phyloP scores from a whole-genome alignment of 257 asterid genomes.

The Salvia miltiorrhiza region DNA sequence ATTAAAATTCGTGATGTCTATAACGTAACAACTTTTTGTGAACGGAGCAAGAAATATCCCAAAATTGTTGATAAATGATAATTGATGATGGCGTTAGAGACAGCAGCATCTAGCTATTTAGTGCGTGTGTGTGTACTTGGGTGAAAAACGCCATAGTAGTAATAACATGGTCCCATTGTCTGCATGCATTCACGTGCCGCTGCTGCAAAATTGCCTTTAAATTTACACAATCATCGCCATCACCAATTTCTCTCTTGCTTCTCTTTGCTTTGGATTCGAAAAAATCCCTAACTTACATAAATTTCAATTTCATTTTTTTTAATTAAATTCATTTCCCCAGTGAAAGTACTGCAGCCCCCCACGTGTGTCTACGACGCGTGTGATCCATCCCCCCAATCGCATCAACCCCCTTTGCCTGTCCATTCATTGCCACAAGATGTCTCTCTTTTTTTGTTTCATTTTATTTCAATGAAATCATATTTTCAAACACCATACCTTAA shows the following conservation, averaged over 20 bases:
- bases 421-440: conserved; percentile 5
- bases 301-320: not conserved
- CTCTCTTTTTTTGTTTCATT: not conserved
- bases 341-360: conserved; percentile 42
- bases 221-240: conserved; percentile 40
- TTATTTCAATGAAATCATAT: too few relatives aligned
- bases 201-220: conserved; percentile 42
- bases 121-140: conserved; percentile 8
- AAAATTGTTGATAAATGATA: too few relatives aligned
- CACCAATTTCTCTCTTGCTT: conserved; percentile 16
- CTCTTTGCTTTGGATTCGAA: conserved; percentile 57
- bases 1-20: too few relatives aligned
- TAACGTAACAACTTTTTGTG: too few relatives aligned
- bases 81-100: not conserved
- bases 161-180: conserved; percentile 57
- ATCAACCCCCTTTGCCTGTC: conserved; percentile 27
- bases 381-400: conserved; percentile 45
- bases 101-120: not conserved
- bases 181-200: conserved; percentile 77
- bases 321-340: not conserved
- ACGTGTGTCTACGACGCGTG: conserved; percentile 65
- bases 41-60: too few relatives aligned
- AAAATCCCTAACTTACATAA: not conserved
- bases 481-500: too few relatives aligned
- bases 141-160: conserved; percentile 28